Evolutionary conservation across 768 basidiomycete species (phyloP), one percentile per base, ranked within the genome.

Genomic region (Neoboletus magnificus): DNA sequence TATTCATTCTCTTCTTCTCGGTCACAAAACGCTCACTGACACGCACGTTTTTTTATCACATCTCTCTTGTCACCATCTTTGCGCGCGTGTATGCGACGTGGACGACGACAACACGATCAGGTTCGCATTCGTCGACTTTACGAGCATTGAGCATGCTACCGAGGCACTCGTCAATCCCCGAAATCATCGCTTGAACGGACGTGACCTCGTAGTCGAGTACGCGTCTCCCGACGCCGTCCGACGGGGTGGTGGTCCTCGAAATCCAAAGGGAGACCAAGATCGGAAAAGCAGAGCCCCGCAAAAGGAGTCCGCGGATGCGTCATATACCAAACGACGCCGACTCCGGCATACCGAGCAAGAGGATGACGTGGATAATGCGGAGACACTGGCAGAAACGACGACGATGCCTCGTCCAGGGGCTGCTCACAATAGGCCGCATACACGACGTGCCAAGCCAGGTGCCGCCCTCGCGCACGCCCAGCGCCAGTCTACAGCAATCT

Each of bases 101-200:
- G 20, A 22, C n/a, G 27, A 20, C 6, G 13, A 35, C 11, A 27
- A 46, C 27, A 25, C 32, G 10, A 23, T 23, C 23, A 98, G 96
- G 16, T 98, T 92, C 75, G 93, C 91, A 0, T 98, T 98, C 67
- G 81, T 96, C 52, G 97, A 99, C 71, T 99, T 98, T 69, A 80
- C 82, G 48, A 82, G 80, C 22, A 79, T 79, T 3, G 86, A 91
- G 55, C 79, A 88, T 55, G 93, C 96, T 12, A 97, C 93, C 0
- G 76, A 82, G 12, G 89, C 85, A 1, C 82, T 99, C 42, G 79
- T 86, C 61, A 91, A 97, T 64, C 81, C 86, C 49, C 83, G 85
- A 65, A 97, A 97, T 69, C 90, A 93, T 71, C 81, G 79, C 42
- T 78, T 96, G 48, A 81, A 91, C 69, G 93, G 93, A 9, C 81